Evolutionary conservation across 139 green algal species (phyloP), one percentile per base, ranked within the genome.

Genomic region (Tetradesmus lagerheimii): DNA sequence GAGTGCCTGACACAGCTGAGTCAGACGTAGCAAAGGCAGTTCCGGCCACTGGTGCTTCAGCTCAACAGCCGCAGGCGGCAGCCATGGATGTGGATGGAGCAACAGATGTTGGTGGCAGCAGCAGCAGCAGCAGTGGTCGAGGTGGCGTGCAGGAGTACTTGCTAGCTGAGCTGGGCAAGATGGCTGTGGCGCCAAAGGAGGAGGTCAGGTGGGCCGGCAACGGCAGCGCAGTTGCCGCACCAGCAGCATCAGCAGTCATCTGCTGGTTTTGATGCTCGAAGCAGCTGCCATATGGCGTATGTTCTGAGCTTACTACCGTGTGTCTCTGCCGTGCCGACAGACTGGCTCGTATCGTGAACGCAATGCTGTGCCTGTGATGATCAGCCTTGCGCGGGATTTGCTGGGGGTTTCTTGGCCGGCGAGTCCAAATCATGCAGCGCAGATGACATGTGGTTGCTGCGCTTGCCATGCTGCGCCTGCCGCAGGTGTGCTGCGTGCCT

Each of bases 401-500:
- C n/a, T n/a, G n/a, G n/a, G n/a, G n/a, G n/a, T n/a, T n/a, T n/a
- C n/a, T n/a, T n/a, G n/a, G n/a, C n/a, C n/a, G n/a, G n/a, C n/a
- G n/a, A n/a, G n/a, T n/a, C n/a, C n/a, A n/a, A n/a, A n/a, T n/a
- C n/a, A n/a, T n/a, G n/a, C n/a, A n/a, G n/a, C n/a, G n/a, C n/a
- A n/a, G n/a, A n/a, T n/a, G n/a, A n/a, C n/a, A n/a, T n/a, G n/a
- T n/a, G n/a, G n/a, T n/a, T n/a, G 16, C 2, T 84, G 78, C 31
- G 23, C 14, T 1, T 57, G 8, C 16, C 37, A 11, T 31, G 77
- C 37, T 31, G 38, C 11, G 4, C 0, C 88, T 53, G 29, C 64
- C 29, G 29, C 91, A 97, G 95, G 93, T 96, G 66, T 95, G 97
- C 35, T 95, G 92, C 64, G 8, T 92, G 94, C 29, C 93, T 98